Evolutionary conservation across 2,329 filamentous ascomycete species (phyloP), one percentile per base, ranked within the genome.

Genomic region (Aspergillus sclerotialis): DNA sequence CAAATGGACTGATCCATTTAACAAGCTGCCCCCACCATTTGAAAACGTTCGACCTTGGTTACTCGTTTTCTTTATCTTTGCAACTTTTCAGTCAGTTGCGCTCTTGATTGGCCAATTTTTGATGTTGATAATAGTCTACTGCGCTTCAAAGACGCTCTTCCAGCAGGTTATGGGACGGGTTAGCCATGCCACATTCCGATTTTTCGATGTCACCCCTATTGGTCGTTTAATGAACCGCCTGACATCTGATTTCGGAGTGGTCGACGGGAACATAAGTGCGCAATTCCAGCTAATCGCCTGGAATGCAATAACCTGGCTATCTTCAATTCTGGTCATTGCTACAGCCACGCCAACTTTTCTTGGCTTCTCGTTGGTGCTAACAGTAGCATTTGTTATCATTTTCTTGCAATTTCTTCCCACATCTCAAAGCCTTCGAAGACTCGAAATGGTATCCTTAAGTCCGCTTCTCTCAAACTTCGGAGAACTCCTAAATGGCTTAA

Each of bases 381-480:
- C 82, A 0, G 47, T 71, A 0, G 67, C 75, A 0, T 94, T 93
- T 51, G 68, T 89, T 0, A 63, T 78, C 45, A 80, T 87, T 38
- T 94, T 94, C 60, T 60, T 78, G 35, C 72, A 73, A 8, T 94
- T 93, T 56, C 66, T 94, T 4, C 87, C 88, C 0, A 80, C 84
- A 0, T 93, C 87, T 0, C 87, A 93, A 50, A 87, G 80, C 38
- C 70, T 94, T 4, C 77, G 88, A 4, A 76, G 88, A 5, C 73
- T 94, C 10, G 88, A 94, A 55, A 94, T 90, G 82, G 82, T 89
- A 0, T 94, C 87, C 1, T 68, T 94, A 0, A 90, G 82, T 7
- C 89, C 89, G 1, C 69, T 95, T 13, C 87, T 95, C 66, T 88
- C 88, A 24, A 94, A 95, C 55, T 94, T 95, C 44, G 88, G 88